These are phyloP conservation scores for Colletotrichum incanum DNA, from an alignment of 2,329 filamentous ascomycete genomes.

Conservation along the genomic window DNA sequence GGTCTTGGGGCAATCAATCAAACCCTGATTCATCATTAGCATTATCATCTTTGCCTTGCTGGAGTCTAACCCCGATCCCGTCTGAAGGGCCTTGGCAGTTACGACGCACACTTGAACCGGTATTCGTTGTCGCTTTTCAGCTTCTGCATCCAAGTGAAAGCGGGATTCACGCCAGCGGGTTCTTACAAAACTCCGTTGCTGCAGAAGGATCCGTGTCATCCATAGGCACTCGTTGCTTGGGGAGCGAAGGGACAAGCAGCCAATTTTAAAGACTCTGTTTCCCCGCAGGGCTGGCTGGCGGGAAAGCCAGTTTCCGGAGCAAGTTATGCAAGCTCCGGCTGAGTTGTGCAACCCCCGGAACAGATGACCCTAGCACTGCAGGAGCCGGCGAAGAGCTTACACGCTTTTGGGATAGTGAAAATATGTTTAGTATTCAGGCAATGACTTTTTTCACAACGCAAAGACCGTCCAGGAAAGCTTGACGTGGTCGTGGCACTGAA, in stretches of 20 bases:
- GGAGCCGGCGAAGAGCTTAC: neutral
- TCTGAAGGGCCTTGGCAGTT: neutral
- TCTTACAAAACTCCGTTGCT: neutral
- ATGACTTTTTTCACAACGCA: neutral
- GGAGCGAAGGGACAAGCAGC: neutral
- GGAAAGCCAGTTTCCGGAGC: slow-evolving; percentile 26
- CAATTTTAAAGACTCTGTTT: slow-evolving; percentile 33
- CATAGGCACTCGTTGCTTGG: neutral
- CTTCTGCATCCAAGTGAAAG: neutral
- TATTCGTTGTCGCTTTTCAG: neutral
- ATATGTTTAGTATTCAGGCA: neutral
- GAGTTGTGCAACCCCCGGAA: slow-evolving; percentile 20
- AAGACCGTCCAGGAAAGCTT: too few relatives aligned
- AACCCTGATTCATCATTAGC: neutral
- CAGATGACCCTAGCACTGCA: slow-evolving; percentile 20
- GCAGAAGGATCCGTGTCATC: slow-evolving; percentile 2
- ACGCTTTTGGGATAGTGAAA: slow-evolving; percentile 8
- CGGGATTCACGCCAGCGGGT: slow-evolving; percentile 1
- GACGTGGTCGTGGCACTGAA: neutral
- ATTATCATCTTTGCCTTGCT: neutral
- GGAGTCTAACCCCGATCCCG: neutral
- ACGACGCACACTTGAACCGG: neutral
- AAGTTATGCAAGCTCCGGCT: slow-evolving; percentile 26
- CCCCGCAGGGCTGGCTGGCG: slow-evolving; percentile 24
- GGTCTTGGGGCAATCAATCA: neutral